Evolutionary conservation across 1,284 basidiomycete genomes (phyloP).

Genomic region (Neonothopanus nambi): DNA sequence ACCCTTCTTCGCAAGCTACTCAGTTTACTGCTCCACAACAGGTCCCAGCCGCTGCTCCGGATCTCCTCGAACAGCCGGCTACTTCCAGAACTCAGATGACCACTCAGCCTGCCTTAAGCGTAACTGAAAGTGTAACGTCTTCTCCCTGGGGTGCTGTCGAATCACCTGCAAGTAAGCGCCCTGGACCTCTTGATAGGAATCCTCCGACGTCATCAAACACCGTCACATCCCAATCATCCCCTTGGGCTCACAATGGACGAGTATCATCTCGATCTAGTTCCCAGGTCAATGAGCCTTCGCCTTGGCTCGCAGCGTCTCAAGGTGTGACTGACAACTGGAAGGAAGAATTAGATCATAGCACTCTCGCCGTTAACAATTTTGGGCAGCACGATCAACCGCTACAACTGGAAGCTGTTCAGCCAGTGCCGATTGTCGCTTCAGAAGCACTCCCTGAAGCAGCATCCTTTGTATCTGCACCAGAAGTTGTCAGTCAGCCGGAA

Average conservation of each 20-base stretch:
- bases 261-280: conserved; percentile 24
- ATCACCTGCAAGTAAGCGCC: conserved; percentile 35
- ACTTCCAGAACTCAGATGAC: neutral
- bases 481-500: conserved; percentile 8
- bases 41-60: conserved; percentile 17
- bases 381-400: conserved; percentile 59
- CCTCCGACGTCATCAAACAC: conserved; percentile 33
- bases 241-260: conserved; percentile 36
- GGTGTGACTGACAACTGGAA: conserved; percentile 46
- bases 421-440: conserved; percentile 17
- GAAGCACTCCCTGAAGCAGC: conserved; percentile 15
- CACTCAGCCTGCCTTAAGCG: conserved; percentile 3
- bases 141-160: conserved; percentile 35
- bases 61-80: conserved; percentile 12
- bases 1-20: conserved; percentile 4
- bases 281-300: conserved; percentile 42
- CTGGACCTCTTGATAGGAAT: conserved; percentile 41
- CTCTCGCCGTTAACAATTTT: conserved; percentile 55
- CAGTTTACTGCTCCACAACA: conserved; percentile 17
- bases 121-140: neutral
- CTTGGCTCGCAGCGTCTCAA: conserved; percentile 53
- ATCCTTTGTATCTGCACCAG: conserved; percentile 14
- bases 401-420: conserved; percentile 21
- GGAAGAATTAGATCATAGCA: conserved; percentile 39
- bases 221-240: conserved; percentile 30